Evolutionary conservation across 148 eudicot genomes (phyloP).

Genomic region (Chenopodium berlandieri): DNA sequence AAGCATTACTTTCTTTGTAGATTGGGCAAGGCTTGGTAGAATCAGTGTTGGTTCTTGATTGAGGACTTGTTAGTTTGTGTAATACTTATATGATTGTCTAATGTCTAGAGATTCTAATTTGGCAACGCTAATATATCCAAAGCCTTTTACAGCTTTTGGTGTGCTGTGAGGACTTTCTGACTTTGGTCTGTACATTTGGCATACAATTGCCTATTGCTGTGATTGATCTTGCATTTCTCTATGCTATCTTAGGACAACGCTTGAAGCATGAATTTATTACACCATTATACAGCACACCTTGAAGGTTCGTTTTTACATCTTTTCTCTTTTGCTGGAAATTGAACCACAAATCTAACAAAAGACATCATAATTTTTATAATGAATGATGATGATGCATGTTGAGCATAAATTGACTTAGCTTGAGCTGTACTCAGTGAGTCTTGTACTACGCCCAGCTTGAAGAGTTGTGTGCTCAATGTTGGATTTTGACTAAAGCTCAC

Average conservation of each 20-base stretch:
- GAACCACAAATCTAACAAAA: background rate
- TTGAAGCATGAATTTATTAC: background rate
- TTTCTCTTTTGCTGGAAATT: background rate
- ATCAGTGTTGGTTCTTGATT: background rate
- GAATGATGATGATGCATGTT: background rate
- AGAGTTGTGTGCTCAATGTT: no score
- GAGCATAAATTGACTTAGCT: no score
- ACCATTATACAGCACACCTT: background rate
- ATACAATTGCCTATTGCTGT: background rate
- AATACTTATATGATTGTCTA: background rate
- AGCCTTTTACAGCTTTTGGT: background rate
- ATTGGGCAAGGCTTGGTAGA: background rate
- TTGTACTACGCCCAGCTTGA: no score
- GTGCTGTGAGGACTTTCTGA: no score
- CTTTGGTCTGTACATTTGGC: no score
- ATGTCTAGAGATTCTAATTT: background rate
- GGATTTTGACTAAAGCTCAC: no score
- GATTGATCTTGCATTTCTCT: background rate
- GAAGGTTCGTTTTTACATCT: background rate
- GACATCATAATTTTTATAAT: background rate
- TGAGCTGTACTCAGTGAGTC: no score
- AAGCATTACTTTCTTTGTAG: slow-evolving; percentile 73
- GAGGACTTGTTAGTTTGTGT: background rate
- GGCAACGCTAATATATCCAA: background rate
- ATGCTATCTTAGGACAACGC: background rate